These are phyloP conservation scores for Peterozyma toletana DNA, from an alignment of 805 yeast species.

Conservation along the genomic window DNA sequence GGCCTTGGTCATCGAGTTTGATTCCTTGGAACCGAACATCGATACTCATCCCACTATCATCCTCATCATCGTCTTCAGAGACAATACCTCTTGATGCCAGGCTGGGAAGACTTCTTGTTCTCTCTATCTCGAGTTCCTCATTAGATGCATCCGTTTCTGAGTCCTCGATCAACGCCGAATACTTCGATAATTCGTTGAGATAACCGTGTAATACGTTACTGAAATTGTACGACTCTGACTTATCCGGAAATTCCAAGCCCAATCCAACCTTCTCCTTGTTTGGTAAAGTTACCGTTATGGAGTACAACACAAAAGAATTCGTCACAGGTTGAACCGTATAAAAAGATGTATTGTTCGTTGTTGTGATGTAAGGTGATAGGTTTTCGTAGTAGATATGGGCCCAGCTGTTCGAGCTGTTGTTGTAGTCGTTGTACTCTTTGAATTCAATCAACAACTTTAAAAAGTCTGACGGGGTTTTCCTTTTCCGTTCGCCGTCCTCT, in stretches of 20 bases:
- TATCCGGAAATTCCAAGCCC: conserved; percentile 7
- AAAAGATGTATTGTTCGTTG: conserved; percentile 3
- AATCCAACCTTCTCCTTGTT: conserved; percentile 3
- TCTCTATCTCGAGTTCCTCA: not conserved
- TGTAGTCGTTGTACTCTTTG: not conserved
- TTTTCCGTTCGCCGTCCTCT: not conserved
- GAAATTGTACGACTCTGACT: conserved; percentile 4
- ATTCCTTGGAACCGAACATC: not conserved
- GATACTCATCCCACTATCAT: not conserved
- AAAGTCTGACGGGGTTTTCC: not conserved
- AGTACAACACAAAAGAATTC: conserved; percentile 1
- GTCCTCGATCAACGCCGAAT: conserved; percentile 2
- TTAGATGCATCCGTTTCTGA: not conserved
- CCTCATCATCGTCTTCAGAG: conserved; percentile 1
- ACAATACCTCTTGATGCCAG: not conserved
- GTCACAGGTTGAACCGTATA: conserved; percentile 5
- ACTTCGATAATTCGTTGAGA: conserved; percentile 4
- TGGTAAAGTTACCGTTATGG: not conserved
- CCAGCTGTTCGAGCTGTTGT: conserved; percentile 1
- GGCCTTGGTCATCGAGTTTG: not conserved
- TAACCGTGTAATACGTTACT: conserved; percentile 1
- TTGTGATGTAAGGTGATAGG: conserved; percentile 4
- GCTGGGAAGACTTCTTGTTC: not conserved
- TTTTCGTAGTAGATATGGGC: conserved; percentile 1
- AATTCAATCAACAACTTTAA: conserved; percentile 4